Base-by-base conservation (phyloP, 1,139 yeast genomes). In the Komagataea norvegica region DNA sequence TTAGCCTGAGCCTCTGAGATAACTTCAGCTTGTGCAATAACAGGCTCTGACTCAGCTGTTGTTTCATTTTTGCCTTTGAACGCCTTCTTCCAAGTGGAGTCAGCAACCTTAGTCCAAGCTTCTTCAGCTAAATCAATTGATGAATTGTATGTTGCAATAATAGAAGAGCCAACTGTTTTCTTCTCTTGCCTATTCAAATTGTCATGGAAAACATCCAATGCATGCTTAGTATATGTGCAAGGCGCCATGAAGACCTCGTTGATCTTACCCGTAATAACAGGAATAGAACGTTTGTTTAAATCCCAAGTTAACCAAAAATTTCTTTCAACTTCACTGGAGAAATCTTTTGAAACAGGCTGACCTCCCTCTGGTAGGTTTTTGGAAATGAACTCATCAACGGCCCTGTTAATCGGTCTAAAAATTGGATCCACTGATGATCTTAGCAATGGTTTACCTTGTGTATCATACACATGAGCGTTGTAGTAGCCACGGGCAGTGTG, bases 371-470 rank as follows among this genome's bases (percentile, higher is more conserved):
- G 40, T 28, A 73, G 62, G 48, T 64, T 64, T 23, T 58, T 60
- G 33, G 61, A 55, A 30, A 78, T 67, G 27, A 66, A 49, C 6
- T 64, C 58, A 47, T 73, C 79, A 42, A 83, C 56, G 30, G 67
- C 62, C 33, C 67, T 61, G 59, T 84, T 85, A 29, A 79, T 37
- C 15, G 89, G 88, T 32, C 62, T 67, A 31, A 82, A 63, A 14
- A 80, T 30, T 5, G 87, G 85, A 53, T 84, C 89, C 22, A 78
- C 58, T 30, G 74, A 71, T 15, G 80, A 66, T 46, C 83, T 67
- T 30, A 83, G 52, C 33, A 78, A 57, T 27, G 83, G 81, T 50
- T 75, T 77, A 14, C 85, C 86, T 29, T 77, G 64, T 9, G 74
- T 66, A 53, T 78, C 77, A 52, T 72, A 72, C 25, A 71, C 44